Evolutionary conservation across 2,329 filamentous ascomycete genomes (phyloP), one percentile per base, ranked within the genome.

Genomic region (Phyllosticta citriasiana): DNA sequence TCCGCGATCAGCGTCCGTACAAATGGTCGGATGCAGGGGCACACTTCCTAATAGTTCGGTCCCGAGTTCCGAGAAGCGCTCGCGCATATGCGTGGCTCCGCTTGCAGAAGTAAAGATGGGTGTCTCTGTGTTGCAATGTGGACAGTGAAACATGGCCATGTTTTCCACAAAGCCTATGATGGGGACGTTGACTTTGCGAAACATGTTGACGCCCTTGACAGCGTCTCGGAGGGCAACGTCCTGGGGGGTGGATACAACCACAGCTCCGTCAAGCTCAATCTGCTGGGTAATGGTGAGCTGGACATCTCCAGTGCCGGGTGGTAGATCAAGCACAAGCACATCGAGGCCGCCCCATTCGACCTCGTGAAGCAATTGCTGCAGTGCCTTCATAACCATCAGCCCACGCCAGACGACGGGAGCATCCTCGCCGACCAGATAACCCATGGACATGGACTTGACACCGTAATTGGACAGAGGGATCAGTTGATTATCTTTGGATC

Each of bases 371-470:
- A 99, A 84, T 71, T 99, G 94, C 67, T 97, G 92, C 65, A 99
- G 82, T 0, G 94, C 94, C 71, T 97, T 99, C 82, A 96, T 95
- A 14, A 97, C 89, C 92, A 99, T 97, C 2, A 96, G 82, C 0
- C 94, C 94, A 57, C 94, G 85, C 94, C 94, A 99, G 33, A 94
- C 92, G 16, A 99, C 88, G 0, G 92, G 90, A 4, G 89, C 88
- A 10, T 85, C 82, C 65, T 91, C 87, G 22, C 84, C 84, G 1
- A 96, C 85, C 0, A 99, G 82, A 66, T 96, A 97, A 57, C 94
- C 94, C 89, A 99, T 97, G 0, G 92, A 97, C 94, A 99, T 99
- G 60, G 91, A 95, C 75, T 95, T 95, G 61, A 99, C 83, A 51
- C 94, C 94, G 77, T 97, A 97, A 71, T 96, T 96, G 24, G 89